A percentile compares a stretch with the other conserved stretches of the same genome.
These are phyloP conservation scores for Trypanosoma scelopori DNA, from an alignment of 208 protist species.

Conservation along the genomic window DNA sequence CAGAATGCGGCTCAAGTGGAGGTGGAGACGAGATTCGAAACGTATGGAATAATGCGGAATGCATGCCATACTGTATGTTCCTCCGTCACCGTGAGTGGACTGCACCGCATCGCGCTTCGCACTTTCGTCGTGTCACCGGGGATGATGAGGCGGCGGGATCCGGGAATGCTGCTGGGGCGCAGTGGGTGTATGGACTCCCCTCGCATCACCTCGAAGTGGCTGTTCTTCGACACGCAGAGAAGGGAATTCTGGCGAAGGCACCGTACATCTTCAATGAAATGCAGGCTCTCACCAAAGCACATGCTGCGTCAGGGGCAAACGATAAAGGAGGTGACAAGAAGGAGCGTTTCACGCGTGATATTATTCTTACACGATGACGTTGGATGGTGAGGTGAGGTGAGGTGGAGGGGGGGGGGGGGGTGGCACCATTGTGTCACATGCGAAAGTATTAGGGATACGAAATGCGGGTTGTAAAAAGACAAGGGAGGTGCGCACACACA, in stretches of 20 bases:
- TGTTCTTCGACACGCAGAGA: not conserved
- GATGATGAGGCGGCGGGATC: not conserved
- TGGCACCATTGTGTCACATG: too few relatives aligned
- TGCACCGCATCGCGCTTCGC: not conserved
- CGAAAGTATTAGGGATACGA: too few relatives aligned
- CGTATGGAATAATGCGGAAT: constrained; percentile 2
- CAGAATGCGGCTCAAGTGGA: not conserved
- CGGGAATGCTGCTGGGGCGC: not conserved
- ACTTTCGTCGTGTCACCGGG: not conserved
- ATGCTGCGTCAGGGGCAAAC: not conserved
- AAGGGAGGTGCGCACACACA: too few relatives aligned
- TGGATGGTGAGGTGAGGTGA: too few relatives aligned
- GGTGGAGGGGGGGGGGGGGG: too few relatives aligned
- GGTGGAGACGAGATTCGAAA: not conserved
- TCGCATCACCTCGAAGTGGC: not conserved
- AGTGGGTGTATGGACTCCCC: constrained; percentile 7
- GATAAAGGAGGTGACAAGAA: not conserved
- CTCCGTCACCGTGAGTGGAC: constrained; percentile 2
- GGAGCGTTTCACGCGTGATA: not conserved
- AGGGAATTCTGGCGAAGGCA: not conserved
- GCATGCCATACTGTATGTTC: constrained; percentile 12
- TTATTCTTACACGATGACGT: too few relatives aligned
- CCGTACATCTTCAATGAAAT: not conserved
- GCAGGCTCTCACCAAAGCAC: not conserved
- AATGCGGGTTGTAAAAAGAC: too few relatives aligned